These are phyloP conservation scores for Malassezia vespertilionis DNA, from an alignment of 1,284 basidiomycete species.

Conservation along the genomic window DNA sequence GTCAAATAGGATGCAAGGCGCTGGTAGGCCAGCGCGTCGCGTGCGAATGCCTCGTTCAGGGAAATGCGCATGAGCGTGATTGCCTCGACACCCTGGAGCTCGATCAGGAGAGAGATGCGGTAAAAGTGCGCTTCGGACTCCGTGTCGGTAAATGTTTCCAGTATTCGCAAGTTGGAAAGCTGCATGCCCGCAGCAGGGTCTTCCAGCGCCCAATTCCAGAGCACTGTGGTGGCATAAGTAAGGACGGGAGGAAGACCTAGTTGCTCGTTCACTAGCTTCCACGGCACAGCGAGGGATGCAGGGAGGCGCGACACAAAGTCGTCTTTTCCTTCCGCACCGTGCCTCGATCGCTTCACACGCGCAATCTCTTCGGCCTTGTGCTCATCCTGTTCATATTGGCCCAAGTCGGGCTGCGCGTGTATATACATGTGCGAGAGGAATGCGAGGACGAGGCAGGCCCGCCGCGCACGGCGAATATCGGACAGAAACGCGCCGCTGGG, in stretches of 20 bases:
- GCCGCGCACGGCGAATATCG: constrained; percentile 49
- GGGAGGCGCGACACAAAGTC: constrained; percentile 56
- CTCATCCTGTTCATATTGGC: not conserved
- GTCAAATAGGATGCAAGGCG: constrained; percentile 54
- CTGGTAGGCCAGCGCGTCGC: constrained; percentile 61
- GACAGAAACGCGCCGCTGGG: constrained; percentile 19
- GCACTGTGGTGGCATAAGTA: constrained; percentile 83
- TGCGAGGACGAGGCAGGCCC: constrained; percentile 72
- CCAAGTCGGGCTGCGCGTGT: constrained; percentile 55
- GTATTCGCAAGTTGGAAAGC: constrained; percentile 48
- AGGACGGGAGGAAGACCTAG: constrained; percentile 78
- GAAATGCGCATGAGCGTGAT: constrained; percentile 73
- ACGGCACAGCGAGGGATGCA: constrained; percentile 59
- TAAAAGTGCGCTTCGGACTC: constrained; percentile 82
- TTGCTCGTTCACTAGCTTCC: constrained; percentile 59
- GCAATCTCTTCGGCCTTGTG: not conserved
- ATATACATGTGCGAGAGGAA: constrained; percentile 82
- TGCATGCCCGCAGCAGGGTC: constrained; percentile 37
- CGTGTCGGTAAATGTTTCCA: constrained; percentile 68
- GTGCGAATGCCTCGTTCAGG: constrained; percentile 84
- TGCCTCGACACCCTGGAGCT: constrained; percentile 74
- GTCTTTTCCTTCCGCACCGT: constrained; percentile 21
- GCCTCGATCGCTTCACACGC: not conserved
- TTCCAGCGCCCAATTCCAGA: constrained; percentile 70
- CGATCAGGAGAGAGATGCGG: constrained; percentile 76